Evolutionary conservation across 2,329 filamentous ascomycete species (phyloP).

Genomic region (Canariomyces notabilis): DNA sequence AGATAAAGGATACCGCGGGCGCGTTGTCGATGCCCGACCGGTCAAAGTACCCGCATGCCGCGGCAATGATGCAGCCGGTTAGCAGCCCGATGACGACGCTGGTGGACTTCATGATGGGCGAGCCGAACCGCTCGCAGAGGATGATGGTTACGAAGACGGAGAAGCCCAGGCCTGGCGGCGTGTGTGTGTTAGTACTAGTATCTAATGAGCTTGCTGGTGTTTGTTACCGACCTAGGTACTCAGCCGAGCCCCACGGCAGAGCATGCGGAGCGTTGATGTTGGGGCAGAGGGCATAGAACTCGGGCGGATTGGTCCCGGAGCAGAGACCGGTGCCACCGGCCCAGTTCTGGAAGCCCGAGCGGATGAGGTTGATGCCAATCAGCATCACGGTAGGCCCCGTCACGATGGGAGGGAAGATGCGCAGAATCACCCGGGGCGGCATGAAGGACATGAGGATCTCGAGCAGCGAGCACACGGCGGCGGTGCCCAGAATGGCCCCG

Average conservation of each 20-base stretch:
- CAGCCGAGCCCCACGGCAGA: slow-evolving; percentile 71
- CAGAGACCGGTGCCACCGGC: slow-evolving; percentile 66
- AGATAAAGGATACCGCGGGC: slow-evolving; percentile 69
- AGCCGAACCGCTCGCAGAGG: slow-evolving; percentile 72
- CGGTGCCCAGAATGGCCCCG: slow-evolving; percentile 68
- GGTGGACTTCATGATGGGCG: slow-evolving; percentile 78
- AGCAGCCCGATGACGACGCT: slow-evolving; percentile 71
- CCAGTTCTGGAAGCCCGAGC: slow-evolving; percentile 71
- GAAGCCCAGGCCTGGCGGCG: slow-evolving; percentile 61
- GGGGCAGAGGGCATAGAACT: slow-evolving; percentile 61
- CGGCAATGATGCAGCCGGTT: slow-evolving; percentile 72
- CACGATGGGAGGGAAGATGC: slow-evolving; percentile 69
- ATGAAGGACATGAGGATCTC: slow-evolving; percentile 73
- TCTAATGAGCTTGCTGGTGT: slow-evolving; percentile 1
- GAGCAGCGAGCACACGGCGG: slow-evolving; percentile 58
- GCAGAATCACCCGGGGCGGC: slow-evolving; percentile 61
- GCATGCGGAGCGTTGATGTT: slow-evolving; percentile 63
- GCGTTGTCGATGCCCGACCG: slow-evolving; percentile 65
- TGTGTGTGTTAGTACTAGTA: background rate
- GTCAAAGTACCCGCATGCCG: slow-evolving; percentile 73
- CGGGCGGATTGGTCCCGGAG: slow-evolving; percentile 42
- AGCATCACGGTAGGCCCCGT: slow-evolving; percentile 47
- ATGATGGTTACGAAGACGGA: slow-evolving; percentile 76
- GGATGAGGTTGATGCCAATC: slow-evolving; percentile 69
- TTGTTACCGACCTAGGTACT: slow-evolving; percentile 71